Evolutionary conservation across 352 stramenopile species (phyloP), one percentile per base, ranked within the genome.

Genomic region (Phytophthora pistaciae): DNA sequence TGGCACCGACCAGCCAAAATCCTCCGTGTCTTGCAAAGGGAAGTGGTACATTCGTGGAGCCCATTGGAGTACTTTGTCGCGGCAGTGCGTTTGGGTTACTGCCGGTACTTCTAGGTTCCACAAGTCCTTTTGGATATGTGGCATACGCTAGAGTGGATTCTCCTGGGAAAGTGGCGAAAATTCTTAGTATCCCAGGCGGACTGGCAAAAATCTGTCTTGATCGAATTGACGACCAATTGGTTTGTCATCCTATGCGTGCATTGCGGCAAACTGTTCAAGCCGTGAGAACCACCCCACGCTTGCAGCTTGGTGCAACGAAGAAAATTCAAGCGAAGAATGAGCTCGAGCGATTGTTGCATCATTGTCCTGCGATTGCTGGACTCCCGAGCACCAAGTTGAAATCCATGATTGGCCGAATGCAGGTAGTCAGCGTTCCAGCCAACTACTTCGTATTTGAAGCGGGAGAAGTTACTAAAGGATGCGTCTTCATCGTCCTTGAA

Each of bases 81-180:
- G 77, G 77, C 3, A 76, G 71, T 44, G 67, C 69, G 0, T 89
- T 89, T 56, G 79, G 79, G 1, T 77, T 87, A 13, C 58, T 84
- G 1, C 72, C 84, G 23, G 70, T 89, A 38, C 70, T 86, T 20
- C 79, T 79, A 7, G 49, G 55, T 1, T 66, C 77, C 5, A 77
- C 56, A 13, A 86, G 77, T 50, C 64, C 79, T 10, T 86, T 80
- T 40, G 77, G 77, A 5, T 89, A 84, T 36, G 70, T 72, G 5
- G 70, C 68, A 6, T 86, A 80, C 44, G 70, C 77, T 14, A 21
- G 66, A 5, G 49, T 23, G 14, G 25, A 29, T 36, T 61, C 58
- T 33, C 40, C 25, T 31, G 46, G 14, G 31, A 25, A 50, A 5
- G 44, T 14, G 3, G 56, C 79, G 3, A 23, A 78, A 8, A 36